Conservation (phyloP, 1,139 yeast species). For the Suhomyces guaymorum region DNA sequence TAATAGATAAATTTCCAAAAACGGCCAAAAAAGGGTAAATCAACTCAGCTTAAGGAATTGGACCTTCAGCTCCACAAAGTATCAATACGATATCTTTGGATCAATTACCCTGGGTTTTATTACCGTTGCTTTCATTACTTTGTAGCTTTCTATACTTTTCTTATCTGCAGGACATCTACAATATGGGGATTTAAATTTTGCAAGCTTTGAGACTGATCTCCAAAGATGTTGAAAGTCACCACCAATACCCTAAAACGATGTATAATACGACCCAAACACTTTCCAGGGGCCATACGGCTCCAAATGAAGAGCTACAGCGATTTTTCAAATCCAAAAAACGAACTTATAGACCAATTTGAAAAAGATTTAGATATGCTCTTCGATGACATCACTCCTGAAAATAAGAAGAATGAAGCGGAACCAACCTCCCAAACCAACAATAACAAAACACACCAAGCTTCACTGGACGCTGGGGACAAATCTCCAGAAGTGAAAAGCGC, state of each 20-base stretch:
- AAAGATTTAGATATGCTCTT: slow-evolving; percentile 4
- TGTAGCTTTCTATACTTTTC: no score
- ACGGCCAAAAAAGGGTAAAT: no score
- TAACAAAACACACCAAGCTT: neutral
- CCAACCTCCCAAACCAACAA: neutral
- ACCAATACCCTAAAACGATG: neutral
- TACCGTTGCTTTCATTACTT: no score
- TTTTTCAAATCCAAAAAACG: neutral
- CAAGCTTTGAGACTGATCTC: neutral
- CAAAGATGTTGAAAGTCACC: neutral
- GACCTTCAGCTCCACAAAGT: no score
- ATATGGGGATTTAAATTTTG: neutral
- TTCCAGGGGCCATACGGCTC: neutral
- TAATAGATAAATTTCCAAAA: no score
- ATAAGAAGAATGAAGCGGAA: neutral
- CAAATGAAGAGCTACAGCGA: slow-evolving; percentile 2
- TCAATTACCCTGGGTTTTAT: no score
- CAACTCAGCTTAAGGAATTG: no score
- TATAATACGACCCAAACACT: neutral
- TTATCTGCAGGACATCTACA: no score
- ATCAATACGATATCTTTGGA: no score
- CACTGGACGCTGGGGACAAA: no score
- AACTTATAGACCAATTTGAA: slow-evolving; percentile 3
- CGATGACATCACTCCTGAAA: neutral
- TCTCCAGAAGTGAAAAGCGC: slow-evolving; percentile 1